Evolutionary conservation across 2,329 filamentous ascomycete genomes (phyloP).

Genomic region (Didymella glomerata): DNA sequence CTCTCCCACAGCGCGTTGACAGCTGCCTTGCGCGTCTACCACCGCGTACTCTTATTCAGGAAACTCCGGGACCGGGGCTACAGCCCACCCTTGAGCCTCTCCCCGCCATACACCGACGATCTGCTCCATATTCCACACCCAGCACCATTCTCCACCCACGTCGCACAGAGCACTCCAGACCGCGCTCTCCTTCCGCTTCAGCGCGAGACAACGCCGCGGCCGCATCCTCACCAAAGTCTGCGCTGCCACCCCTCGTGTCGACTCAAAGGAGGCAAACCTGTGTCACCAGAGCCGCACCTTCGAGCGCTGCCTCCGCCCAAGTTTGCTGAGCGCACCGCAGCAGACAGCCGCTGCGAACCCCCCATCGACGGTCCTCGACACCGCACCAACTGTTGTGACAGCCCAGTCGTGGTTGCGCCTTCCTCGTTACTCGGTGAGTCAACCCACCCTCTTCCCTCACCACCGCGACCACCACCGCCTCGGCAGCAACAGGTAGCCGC

Average conservation of each 20-base stretch:
- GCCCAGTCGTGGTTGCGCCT: constrained; percentile 17
- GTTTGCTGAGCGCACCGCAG: constrained; percentile 33
- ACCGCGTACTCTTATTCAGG: constrained; percentile 11
- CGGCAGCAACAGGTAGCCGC: constrained; percentile 23
- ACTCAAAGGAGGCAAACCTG: constrained; percentile 41
- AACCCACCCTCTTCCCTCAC: constrained; percentile 29
- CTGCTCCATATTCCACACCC: constrained; percentile 35
- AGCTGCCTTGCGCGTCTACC: constrained; percentile 11
- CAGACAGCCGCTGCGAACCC: constrained; percentile 22
- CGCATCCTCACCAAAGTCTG: constrained; percentile 6
- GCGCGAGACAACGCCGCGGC: constrained; percentile 12
- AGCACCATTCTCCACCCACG: constrained; percentile 22
- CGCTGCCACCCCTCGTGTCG: constrained; percentile 28
- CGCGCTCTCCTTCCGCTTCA: constrained; percentile 21
- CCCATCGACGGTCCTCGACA: constrained; percentile 17
- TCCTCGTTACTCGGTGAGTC: constrained; percentile 45
- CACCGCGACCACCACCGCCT: constrained; percentile 15
- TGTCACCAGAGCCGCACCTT: constrained; percentile 32
- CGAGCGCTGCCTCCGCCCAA: constrained; percentile 25
- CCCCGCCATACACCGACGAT: constrained; percentile 43
- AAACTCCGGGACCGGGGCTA: constrained; percentile 23
- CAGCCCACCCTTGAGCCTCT: constrained; percentile 34
- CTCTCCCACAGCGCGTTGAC: constrained; percentile 13
- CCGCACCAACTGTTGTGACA: constrained; percentile 8
- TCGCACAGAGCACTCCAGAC: constrained; percentile 28